These are phyloP conservation scores for Triticum monococcum DNA, from an alignment of 176 grass and related monocot genomes.

Conservation along the genomic window DNA sequence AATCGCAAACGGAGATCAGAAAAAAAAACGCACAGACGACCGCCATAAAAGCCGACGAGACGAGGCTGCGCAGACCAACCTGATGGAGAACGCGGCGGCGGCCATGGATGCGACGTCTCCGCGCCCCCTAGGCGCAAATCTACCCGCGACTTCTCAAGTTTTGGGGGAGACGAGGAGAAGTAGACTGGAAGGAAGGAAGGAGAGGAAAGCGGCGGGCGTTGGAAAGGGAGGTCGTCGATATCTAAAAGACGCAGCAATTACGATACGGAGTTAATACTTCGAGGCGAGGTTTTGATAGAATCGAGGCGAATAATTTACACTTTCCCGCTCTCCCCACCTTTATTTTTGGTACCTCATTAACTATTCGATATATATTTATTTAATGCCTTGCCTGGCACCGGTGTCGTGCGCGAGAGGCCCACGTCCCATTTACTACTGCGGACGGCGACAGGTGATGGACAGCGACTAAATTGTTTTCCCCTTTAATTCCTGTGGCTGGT, in stretches of 20 bases:
- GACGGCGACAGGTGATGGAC: slow-evolving; percentile 47
- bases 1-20: slow-evolving; percentile 13
- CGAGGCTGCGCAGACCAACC: not conserved
- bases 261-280: not conserved
- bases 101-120: slow-evolving; percentile 17
- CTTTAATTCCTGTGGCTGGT: not conserved
- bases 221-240: not conserved
- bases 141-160: not conserved
- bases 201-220: not conserved
- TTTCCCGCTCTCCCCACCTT: slow-evolving; percentile 23
- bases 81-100: slow-evolving; percentile 47
- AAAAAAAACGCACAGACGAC: not conserved
- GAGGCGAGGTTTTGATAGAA: not conserved
- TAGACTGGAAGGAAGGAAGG: not conserved
- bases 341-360: not conserved
- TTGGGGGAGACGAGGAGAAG: not conserved
- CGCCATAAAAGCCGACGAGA: not conserved
- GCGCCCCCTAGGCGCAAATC: not conserved
- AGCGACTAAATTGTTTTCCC: slow-evolving; percentile 1
- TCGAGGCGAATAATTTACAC: not conserved
- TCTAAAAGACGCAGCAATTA: slow-evolving; percentile 17
- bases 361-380: not conserved
- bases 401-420: slow-evolving; percentile 11
- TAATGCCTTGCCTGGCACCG: not conserved
- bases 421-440: not conserved